Base-by-base conservation (phyloP, 345 rosid species). In the Eutrema heterophyllum region DNA sequence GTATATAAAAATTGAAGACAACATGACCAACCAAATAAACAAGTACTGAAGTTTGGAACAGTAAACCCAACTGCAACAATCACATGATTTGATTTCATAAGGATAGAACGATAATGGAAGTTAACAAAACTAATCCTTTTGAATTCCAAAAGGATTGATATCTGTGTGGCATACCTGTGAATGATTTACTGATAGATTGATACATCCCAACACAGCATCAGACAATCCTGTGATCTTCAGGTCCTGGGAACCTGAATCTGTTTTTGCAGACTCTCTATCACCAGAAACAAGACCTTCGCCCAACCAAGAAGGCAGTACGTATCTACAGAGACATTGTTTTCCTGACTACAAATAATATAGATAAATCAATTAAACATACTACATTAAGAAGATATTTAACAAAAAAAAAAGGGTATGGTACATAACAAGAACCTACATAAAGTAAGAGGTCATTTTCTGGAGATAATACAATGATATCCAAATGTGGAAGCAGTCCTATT, bases 271-370 rank as follows among this genome's bases (percentile, higher is more conserved):
- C 67, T 88, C 88, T 68, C 75, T 51, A 76, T 82, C 82, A 61
- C 54, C 81, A 11, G 82, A 74, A 75, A 73, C 73, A 70, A 74
- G 80, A 53, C 71, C 82, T 79, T 82, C 76, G 35, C 79, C 78
- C 84, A 88, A 68, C 82, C 75, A 76, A 73, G 86, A 80, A 68
- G 97, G 97, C 36, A 95, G 50, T 70, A 80, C 75, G 87, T 85
- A 95, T 73, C 83, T 87, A 78, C 99, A 91, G 70, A 92, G 84
- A 80, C 97, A 95, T 73, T 87, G 93, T 76, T 87, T 85, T 68
- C 99, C 99, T 68, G 97, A 83, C 99, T 95, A 90, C 88, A 84
- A 58, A 78, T 40, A 59, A 18, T 69, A 64, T 26, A 79, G 14
- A 66, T 14, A 58, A 29, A 68, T 36, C 13, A 40, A 38, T 57